phyloP scores from a whole-genome alignment of 352 stramenopile species.

The Pythium sp. region DNA sequence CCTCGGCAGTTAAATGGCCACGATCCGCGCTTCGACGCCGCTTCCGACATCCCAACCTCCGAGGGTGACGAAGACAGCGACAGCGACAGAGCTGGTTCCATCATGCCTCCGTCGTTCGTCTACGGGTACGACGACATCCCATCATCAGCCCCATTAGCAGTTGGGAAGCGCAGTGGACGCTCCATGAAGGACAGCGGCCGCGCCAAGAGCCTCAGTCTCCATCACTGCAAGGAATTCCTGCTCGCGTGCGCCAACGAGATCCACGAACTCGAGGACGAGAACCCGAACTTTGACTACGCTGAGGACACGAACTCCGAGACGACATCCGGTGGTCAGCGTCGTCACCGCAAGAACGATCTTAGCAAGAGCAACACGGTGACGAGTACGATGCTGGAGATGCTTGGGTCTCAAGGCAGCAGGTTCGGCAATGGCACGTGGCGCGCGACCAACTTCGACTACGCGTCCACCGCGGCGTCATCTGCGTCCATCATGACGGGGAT shows the following conservation, averaged over 20 bases:
- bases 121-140: slow-evolving; percentile 15
- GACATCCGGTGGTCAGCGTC: not conserved
- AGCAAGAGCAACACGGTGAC: not conserved
- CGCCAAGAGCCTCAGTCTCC: slow-evolving; percentile 40
- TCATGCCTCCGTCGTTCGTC: slow-evolving; percentile 17
- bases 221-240: slow-evolving; percentile 66
- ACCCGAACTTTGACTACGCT: slow-evolving; percentile 69
- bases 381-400: not conserved
- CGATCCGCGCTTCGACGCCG: slow-evolving; percentile 13
- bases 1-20: not conserved
- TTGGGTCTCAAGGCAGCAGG: not conserved
- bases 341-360: not conserved
- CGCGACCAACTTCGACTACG: slow-evolving; percentile 45
- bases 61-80: slow-evolving; percentile 2
- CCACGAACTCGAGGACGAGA: slow-evolving; percentile 70
- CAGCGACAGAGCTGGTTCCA: not conserved
- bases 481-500: slow-evolving; percentile 20
- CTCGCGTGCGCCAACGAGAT: slow-evolving; percentile 80
- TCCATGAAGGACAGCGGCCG: slow-evolving; percentile 31
- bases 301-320: slow-evolving; percentile 40
- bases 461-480: slow-evolving; percentile 32
- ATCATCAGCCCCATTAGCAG: slow-evolving; percentile 7
- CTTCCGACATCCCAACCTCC: slow-evolving; percentile 16
- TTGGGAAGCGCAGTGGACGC: not conserved
- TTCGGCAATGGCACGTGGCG: not conserved